Base-by-base conservation (phyloP, 371 early-diverging fungal species). In the Saksenaea oblongispora region DNA sequence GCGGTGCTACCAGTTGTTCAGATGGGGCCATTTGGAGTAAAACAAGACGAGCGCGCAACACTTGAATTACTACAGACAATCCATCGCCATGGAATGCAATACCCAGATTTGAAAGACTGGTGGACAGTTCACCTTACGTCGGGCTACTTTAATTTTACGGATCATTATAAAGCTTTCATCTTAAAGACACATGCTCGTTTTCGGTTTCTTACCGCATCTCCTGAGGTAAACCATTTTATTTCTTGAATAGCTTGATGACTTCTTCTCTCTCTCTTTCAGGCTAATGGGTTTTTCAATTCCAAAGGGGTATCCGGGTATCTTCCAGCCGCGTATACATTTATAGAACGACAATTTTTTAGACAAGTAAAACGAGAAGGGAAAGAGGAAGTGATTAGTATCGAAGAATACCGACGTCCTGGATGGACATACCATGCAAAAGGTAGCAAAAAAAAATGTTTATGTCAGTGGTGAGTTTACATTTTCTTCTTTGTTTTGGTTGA, bases 341-440 rank as follows among this genome's bases (percentile, higher is more conserved):
- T 97, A 42, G 89, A 91, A 66, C 66, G 71, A 11, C 70, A 78
- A 35, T 89, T 94, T 67, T 87, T 82, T 59, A 66, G 71, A 17
- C 74, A 79, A 54, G 80, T 80, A 4, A 69, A 69, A 28, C 37
- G 61, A 9, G 65, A 62, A 10, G 69, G 76, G 2, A 80, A 82
- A 61, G 65, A 66, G 10, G 71, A 85, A 8, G 72, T 71, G 17
- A 84, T 92, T 53, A 79, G 74, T 9, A 83, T 94, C 24, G 72
- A 75, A 37, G 95, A 95, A 68, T 95, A 91, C 64, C 70, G 65
- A 24, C 75, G 92, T 36, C 68, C 74, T 13, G 91, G 88, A n/a
- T 96, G 97, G 95, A 95, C 97, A 0, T 96, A 86, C 70, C 97
- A 96, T 68, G 94, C 92, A 4, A 96, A 96, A 80, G 93, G 93